phyloP scores from a whole-genome alignment of 2,329 filamentous ascomycete genomes.

The Aphanoascus verrucosus region DNA sequence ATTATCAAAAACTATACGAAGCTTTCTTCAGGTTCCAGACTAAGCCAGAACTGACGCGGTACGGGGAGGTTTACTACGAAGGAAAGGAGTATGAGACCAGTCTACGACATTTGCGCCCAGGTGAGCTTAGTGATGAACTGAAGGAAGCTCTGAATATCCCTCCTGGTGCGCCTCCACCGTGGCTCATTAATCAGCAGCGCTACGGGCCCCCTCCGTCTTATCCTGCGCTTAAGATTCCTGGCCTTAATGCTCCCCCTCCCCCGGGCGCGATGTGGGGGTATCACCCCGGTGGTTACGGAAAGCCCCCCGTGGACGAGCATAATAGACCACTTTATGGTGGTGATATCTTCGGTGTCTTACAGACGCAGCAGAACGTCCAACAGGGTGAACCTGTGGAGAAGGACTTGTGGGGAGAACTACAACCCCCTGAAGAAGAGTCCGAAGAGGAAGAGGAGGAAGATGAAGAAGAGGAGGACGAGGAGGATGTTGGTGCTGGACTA shows the following conservation, averaged over 20 bases:
- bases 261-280: conserved; percentile 88
- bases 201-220: conserved; percentile 90
- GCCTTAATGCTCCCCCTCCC: conserved; percentile 85
- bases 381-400: conserved; percentile 74
- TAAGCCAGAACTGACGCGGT: conserved; percentile 85
- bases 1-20: conserved; percentile 96
- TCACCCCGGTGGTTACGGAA: conserved; percentile 88
- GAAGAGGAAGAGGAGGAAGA: conserved; percentile 60
- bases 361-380: conserved; percentile 50
- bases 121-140: conserved; percentile 77
- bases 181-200: conserved; percentile 94
- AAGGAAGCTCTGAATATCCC: conserved; percentile 92
- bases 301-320: conserved; percentile 87
- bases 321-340: conserved; percentile 86
- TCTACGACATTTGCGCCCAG: conserved; percentile 76
- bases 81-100: conserved; percentile 98
- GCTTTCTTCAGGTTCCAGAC: conserved; percentile 97
- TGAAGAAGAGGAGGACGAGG: conserved; percentile 55
- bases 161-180: conserved; percentile 83
- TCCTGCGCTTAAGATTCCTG: conserved; percentile 86
- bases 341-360: conserved; percentile 77
- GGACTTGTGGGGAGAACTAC: conserved; percentile 83
- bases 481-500: conserved; percentile 52
- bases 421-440: conserved; percentile 64
- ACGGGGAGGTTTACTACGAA: conserved; percentile 98